Conservation (phyloP, 2,329 filamentous ascomycete species). For the Pseudocercospora ulei region DNA sequence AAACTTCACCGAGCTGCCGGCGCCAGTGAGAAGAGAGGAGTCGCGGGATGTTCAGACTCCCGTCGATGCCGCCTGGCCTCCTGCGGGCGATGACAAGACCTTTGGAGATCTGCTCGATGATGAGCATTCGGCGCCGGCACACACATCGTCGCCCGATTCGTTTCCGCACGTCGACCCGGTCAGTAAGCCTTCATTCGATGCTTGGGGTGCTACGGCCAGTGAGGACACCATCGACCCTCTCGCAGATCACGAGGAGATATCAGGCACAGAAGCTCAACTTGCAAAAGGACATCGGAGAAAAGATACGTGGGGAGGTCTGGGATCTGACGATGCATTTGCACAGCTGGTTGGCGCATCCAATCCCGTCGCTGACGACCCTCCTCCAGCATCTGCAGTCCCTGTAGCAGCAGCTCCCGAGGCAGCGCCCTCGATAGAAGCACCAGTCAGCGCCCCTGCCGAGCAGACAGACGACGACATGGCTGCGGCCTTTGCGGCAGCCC, state of each 20-base stretch:
- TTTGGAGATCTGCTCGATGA: slow-evolving; percentile 30
- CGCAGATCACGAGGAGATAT: neutral
- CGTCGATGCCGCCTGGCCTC: slow-evolving; percentile 25
- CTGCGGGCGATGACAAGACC: slow-evolving; percentile 29
- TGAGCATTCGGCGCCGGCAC: slow-evolving; percentile 3
- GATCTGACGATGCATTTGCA: slow-evolving; percentile 24
- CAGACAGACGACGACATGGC: slow-evolving; percentile 54
- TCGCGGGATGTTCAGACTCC: slow-evolving; percentile 14
- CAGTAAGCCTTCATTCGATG: slow-evolving; percentile 13
- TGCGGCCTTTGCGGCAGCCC: slow-evolving; percentile 72
- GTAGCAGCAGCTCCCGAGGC: slow-evolving; percentile 12
- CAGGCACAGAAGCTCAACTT: neutral
- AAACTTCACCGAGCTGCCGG: slow-evolving; percentile 29
- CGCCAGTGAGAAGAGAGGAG: slow-evolving; percentile 7
- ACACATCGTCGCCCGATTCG: neutral
- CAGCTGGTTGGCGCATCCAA: slow-evolving; percentile 15
- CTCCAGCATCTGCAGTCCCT: slow-evolving; percentile 1
- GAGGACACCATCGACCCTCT: slow-evolving; percentile 21
- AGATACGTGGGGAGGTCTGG: slow-evolving; percentile 16
- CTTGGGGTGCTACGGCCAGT: slow-evolving; percentile 17
- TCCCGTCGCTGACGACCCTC: neutral
- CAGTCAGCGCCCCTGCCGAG: slow-evolving; percentile 9
- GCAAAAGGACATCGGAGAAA: slow-evolving; percentile 4
- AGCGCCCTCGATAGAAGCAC: slow-evolving; percentile 10
- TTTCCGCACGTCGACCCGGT: slow-evolving; percentile 10